Conservation (phyloP, 2,329 filamentous ascomycete species). For the Periconia digitata region DNA sequence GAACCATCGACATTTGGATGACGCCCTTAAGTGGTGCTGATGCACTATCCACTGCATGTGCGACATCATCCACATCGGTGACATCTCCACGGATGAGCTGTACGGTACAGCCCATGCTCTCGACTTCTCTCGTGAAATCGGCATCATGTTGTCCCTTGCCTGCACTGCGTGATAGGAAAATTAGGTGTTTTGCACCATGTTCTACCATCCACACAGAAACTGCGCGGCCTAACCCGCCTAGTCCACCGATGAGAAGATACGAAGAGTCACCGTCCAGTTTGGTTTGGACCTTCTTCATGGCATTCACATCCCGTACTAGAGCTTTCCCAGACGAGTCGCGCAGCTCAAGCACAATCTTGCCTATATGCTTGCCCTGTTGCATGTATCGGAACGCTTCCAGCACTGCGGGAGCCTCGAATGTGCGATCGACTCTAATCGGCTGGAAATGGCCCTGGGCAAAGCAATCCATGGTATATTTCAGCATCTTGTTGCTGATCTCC, state of each 20-base stretch:
- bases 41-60: slow-evolving; percentile 1
- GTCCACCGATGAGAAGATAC: slow-evolving; percentile 27
- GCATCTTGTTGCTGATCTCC: not conserved
- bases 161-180: slow-evolving; percentile 18
- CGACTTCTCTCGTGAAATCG: slow-evolving; percentile 10
- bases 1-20: slow-evolving; percentile 19
- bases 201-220: slow-evolving; percentile 19
- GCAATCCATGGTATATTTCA: slow-evolving; percentile 1
- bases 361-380: slow-evolving; percentile 40
- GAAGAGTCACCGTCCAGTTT: slow-evolving; percentile 4
- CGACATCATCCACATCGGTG: slow-evolving; percentile 3
- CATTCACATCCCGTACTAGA: not conserved
- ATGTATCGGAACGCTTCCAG: slow-evolving; percentile 34
- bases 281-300: not conserved
- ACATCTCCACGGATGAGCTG: slow-evolving; percentile 9
- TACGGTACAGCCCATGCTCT: slow-evolving; percentile 12
- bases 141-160: slow-evolving; percentile 2
- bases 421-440: slow-evolving; percentile 9
- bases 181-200: slow-evolving; percentile 18
- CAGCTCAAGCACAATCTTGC: slow-evolving; percentile 43
- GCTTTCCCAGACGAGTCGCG: not conserved
- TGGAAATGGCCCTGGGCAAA: slow-evolving; percentile 8
- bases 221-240: slow-evolving; percentile 22
- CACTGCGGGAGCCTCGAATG: slow-evolving; percentile 25
- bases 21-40: slow-evolving; percentile 9